Conservation (phyloP, 1,284 basidiomycete species). For the Cryptococcus neoformans region DNA sequence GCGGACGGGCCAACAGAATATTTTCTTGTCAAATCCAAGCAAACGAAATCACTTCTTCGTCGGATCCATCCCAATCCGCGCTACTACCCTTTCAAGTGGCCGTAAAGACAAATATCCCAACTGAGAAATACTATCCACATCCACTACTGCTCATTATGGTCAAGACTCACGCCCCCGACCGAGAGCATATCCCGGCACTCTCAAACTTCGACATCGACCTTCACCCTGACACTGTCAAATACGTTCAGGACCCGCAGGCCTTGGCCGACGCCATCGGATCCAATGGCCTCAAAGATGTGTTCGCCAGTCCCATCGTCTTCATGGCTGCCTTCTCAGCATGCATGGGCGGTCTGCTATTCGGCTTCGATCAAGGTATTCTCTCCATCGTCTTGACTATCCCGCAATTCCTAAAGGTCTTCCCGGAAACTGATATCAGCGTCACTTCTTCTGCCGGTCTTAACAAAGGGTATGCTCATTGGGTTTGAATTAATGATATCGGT, state of each 20-base stretch:
- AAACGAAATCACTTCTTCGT: too few species aligned
- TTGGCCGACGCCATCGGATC: not conserved
- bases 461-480: conserved; percentile 13
- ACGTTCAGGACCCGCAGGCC: not conserved
- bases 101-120: too few species aligned
- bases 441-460: conserved; percentile 19
- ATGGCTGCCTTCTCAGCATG: conserved; percentile 27
- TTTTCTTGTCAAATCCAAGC: too few species aligned
- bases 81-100: too few species aligned
- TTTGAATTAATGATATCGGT: not conserved
- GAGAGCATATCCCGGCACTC: not conserved
- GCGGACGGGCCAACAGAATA: too few species aligned
- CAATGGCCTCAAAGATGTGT: conserved; percentile 17
- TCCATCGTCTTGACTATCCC: conserved; percentile 34
- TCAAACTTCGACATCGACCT: not conserved
- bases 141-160: too few species aligned
- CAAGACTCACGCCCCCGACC: not conserved
- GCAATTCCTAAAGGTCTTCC: conserved; percentile 31
- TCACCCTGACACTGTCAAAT: not conserved
- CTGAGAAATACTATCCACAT: too few species aligned
- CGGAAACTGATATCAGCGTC: conserved; percentile 20
- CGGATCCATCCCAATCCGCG: too few species aligned
- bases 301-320: conserved; percentile 15
- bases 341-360: too few species aligned
- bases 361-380: conserved; percentile 14